These are phyloP conservation scores for Alternaria ethzedia DNA, from an alignment of 2,329 filamentous ascomycete species.

Conservation along the genomic window DNA sequence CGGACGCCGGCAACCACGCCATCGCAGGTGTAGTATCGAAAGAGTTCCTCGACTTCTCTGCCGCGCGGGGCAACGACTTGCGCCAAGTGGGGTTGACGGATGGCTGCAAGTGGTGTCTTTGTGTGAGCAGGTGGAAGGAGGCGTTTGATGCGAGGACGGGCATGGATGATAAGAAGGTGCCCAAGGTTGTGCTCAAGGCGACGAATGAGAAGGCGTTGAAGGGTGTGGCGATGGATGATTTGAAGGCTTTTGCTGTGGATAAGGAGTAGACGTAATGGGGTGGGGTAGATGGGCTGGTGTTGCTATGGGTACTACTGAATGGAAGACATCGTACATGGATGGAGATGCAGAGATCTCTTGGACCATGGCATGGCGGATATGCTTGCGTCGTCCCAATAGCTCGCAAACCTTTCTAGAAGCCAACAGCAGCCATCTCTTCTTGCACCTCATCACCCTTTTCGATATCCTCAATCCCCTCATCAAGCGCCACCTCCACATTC, in stretches of 20 bases:
- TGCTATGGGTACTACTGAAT: no score
- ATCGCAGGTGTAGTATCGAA: conserved; percentile 64
- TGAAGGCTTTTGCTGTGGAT: conserved; percentile 59
- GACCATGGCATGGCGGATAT: background rate
- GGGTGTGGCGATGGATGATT: conserved; percentile 56
- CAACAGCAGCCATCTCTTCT: background rate
- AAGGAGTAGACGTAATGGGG: conserved; percentile 23
- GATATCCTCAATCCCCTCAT: background rate
- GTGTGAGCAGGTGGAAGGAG: conserved; percentile 65
- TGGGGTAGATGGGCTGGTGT: background rate
- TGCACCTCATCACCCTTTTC: background rate
- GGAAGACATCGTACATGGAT: background rate
- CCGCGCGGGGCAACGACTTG: conserved; percentile 65
- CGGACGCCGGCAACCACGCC: conserved; percentile 66
- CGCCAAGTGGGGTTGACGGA: conserved; percentile 60
- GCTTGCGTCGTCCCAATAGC: background rate
- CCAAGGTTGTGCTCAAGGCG: conserved; percentile 58
- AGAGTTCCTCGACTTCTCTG: conserved; percentile 68
- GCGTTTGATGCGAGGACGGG: conserved; percentile 61
- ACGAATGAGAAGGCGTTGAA: conserved; percentile 61
- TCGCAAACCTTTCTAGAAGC: accelerated
- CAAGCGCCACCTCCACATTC: background rate
- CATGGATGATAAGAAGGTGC: conserved; percentile 55
- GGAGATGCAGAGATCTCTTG: background rate
- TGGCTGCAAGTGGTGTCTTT: conserved; percentile 70